Evolutionary conservation across 2,329 filamentous ascomycete species (phyloP), one percentile per base, ranked within the genome.

Genomic region (Ophiocordyceps unilateralis): DNA sequence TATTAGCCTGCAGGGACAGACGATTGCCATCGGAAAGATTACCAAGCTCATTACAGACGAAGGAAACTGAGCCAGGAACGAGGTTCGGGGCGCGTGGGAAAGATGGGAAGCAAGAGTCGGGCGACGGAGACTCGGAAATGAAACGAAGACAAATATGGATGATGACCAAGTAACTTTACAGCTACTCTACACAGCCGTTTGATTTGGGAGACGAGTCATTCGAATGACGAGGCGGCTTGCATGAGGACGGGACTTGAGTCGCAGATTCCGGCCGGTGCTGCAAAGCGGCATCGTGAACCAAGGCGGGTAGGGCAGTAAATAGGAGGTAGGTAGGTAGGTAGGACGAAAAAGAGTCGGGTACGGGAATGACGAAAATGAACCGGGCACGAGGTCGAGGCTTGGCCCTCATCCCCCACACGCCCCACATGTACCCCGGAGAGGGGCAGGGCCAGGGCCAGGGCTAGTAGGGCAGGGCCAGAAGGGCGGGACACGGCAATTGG

Each of bases 1-100:
- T 12, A 44, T 21, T 24, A 2, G 4, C 49, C 42, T 58, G 43
- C 57, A 96, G 80, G 91, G 91, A 55, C 89, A 96, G 83, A 98
- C 91, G 0, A 95, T 98, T 68, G 91, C 91, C 44, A 98, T 98
- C 67, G 91, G 91, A 57, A 98, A 98, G 76, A 93, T 98, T 61
- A 95, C 86, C 46, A 95, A 88, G 73, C 74, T 98, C 49, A 70
- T 77, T 53, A 65, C 57, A 8, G 61, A 66, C 3, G 45, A 47
- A 15, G 19, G 19, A 32, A 42, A 39, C 23, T 46, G 40, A 41
- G 28, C 8, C 3, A 21, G 9, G 8, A 10, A 21, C 14, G 9
- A 20, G 28, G 2, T 12, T 22, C 10, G 24, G 9, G 26, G 34
- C 17, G 40, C 17, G 17, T 21, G 11, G 39, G 20, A 26, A 20